Conservation (phyloP, 352 stramenopile genomes). For the Aphanomyces astaci region DNA sequence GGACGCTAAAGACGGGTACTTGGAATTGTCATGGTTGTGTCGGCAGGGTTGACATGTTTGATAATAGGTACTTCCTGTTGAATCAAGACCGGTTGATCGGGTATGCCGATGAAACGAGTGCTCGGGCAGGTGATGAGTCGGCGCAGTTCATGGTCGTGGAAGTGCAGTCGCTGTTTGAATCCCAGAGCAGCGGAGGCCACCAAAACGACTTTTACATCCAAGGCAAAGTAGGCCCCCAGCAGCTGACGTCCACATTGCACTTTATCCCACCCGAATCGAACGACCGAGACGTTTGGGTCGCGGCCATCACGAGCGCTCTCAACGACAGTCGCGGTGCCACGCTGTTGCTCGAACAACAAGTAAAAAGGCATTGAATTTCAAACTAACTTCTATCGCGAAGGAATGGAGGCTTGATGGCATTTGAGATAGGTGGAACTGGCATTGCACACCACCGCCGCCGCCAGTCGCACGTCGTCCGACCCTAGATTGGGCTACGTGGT, state of each 20-base stretch:
- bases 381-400: neutral
- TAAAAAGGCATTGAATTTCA: no score
- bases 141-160: neutral
- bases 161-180: constrained; percentile 8
- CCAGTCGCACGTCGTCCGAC: neutral
- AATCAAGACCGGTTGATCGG: neutral
- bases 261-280: neutral
- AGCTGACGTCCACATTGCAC: neutral
- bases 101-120: neutral
- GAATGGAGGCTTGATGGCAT: neutral
- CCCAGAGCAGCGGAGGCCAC: neutral
- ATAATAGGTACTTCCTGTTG: constrained; percentile 17
- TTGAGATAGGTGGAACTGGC: neutral
- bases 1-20: neutral
- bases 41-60: no score
- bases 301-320: neutral
- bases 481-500: constrained; percentile 32
- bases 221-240: neutral
- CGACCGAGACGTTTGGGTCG: constrained; percentile 12
- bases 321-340: neutral
- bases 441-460: neutral
- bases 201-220: constrained; percentile 17
- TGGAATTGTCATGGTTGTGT: no score
- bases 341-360: neutral
- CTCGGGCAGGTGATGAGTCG: neutral